Evolutionary conservation across 176 grass and related monocot genomes (phyloP).

Genomic region (Zea luxurians): DNA sequence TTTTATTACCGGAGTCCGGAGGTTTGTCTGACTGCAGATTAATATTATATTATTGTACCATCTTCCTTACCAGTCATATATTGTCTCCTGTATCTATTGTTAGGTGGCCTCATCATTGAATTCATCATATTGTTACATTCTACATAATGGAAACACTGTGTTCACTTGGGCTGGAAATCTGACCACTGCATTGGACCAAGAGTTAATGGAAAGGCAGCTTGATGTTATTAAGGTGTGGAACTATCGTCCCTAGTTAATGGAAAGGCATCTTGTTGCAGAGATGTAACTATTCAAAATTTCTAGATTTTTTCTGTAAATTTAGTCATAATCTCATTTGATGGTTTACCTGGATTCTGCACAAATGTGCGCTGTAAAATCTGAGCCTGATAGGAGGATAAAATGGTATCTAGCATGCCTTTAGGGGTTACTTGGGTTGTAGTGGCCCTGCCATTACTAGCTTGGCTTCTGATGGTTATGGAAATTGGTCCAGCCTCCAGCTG

Average conservation of each 20-base stretch:
- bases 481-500: not conserved
- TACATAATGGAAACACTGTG: conserved; percentile 69
- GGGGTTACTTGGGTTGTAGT: not conserved
- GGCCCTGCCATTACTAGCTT: not conserved
- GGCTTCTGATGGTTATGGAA: not conserved
- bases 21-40: not conserved
- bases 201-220: conserved; percentile 74
- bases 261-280: not conserved
- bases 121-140: conserved; percentile 87
- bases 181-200: conserved; percentile 64
- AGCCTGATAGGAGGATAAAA: not conserved
- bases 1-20: not conserved
- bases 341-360: not conserved
- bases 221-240: conserved; percentile 79
- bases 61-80: conserved; percentile 11
- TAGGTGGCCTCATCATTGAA: conserved; percentile 81
- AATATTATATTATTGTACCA: not conserved
- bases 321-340: not conserved
- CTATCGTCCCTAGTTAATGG: not conserved
- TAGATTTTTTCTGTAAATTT: not conserved
- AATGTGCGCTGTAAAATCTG: conserved; percentile 3
- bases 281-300: not conserved
- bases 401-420: conserved; percentile 1
- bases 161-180: conserved; percentile 83
- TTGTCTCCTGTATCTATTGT: conserved; percentile 29